phyloP scores from a whole-genome alignment of 176 grass and related monocot species.

The Pontederia crassipes region DNA sequence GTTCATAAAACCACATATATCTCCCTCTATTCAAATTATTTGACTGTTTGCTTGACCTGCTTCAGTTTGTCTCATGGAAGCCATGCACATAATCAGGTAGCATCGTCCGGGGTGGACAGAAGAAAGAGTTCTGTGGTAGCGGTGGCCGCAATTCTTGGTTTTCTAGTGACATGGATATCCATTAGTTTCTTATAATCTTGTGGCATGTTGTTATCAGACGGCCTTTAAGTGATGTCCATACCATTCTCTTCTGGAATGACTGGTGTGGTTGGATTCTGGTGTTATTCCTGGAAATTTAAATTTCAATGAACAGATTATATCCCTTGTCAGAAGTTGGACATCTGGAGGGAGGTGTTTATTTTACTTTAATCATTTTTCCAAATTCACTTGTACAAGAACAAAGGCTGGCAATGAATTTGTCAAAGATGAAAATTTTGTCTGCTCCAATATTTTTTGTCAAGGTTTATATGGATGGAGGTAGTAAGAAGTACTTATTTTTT shows the following conservation, averaged over 20 bases:
- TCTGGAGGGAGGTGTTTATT: no score
- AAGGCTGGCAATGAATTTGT: no score
- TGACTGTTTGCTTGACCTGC: not conserved
- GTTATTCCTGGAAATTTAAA: no score
- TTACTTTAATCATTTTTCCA: no score
- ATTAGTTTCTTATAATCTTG: not conserved
- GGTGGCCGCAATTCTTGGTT: not conserved
- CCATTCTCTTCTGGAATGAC: not conserved
- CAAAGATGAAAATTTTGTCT: no score
- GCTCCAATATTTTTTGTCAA: no score
- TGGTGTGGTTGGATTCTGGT: not conserved
- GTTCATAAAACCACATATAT: not conserved
- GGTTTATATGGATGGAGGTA: no score
- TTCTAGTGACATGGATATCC: not conserved
- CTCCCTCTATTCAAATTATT: not conserved
- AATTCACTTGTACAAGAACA: no score
- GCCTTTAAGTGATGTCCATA: not conserved
- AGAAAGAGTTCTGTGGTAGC: not conserved
- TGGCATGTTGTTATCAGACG: not conserved
- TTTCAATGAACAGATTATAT: no score
- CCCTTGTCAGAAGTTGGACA: no score
- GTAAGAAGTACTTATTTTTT: no score
- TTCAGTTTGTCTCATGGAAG: not conserved
- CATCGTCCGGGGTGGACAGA: not conserved
- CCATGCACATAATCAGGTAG: not conserved